A percentile compares a stretch with the other conserved stretches of the same genome.
These are phyloP conservation scores for Colletotrichum gigasporum DNA, from an alignment of 2,329 filamentous ascomycete genomes.

Conservation along the genomic window DNA sequence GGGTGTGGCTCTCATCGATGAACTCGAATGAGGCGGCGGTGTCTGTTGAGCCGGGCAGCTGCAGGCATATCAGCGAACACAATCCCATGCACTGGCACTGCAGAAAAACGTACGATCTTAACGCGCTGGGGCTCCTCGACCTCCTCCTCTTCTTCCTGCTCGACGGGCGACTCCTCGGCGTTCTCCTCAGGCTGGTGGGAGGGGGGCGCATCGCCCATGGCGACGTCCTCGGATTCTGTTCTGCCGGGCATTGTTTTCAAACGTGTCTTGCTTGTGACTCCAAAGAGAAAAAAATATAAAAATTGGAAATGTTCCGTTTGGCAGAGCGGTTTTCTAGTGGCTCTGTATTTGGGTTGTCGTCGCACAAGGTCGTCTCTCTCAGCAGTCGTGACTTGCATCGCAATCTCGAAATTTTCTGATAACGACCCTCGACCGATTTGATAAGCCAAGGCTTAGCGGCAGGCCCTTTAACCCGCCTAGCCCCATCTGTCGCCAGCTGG, in stretches of 20 bases:
- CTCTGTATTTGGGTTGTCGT: slow-evolving; percentile 10
- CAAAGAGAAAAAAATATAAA: neutral
- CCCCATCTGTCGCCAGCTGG: neutral
- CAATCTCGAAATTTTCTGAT: slow-evolving; percentile 29
- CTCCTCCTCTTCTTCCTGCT: slow-evolving; percentile 59
- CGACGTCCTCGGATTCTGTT: slow-evolving; percentile 50
- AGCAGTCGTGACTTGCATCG: slow-evolving; percentile 11
- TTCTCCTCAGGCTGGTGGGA: slow-evolving; percentile 47
- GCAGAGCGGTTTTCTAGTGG: neutral
- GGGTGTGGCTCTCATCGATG: slow-evolving; percentile 90
- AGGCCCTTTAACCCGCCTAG: too few species aligned
- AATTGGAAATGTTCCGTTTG: too few species aligned
- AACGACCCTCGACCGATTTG: slow-evolving; percentile 17
- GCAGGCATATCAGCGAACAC: slow-evolving; percentile 11
- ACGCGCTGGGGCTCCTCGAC: slow-evolving; percentile 65
- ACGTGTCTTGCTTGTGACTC: neutral
- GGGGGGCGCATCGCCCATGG: slow-evolving; percentile 42
- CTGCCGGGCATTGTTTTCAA: slow-evolving; percentile 55
- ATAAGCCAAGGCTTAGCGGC: slow-evolving; percentile 13
- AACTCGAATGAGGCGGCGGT: slow-evolving; percentile 97
- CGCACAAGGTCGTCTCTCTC: neutral
- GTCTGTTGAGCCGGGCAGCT: slow-evolving; percentile 87
- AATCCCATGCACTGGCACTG: neutral
- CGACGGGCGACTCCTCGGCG: slow-evolving; percentile 48
- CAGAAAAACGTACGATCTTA: slow-evolving; percentile 62